phyloP scores from a whole-genome alignment of 257 asterid species.

The Avicennia marina region DNA sequence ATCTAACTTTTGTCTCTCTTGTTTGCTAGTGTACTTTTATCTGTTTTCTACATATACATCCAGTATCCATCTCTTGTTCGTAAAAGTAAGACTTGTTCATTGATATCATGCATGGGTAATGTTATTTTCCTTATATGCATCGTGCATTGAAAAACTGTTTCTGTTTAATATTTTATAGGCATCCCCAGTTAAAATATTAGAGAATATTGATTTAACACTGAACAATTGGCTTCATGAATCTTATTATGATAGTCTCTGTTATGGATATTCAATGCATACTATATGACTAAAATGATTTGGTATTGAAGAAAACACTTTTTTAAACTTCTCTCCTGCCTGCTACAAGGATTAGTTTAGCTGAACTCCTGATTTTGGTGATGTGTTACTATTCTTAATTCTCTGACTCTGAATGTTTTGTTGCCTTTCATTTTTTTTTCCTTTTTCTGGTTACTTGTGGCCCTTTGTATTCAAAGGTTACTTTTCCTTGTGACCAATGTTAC shows the following conservation, averaged over 20 bases:
- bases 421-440: no score
- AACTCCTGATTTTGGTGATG: neutral
- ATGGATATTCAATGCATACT: neutral
- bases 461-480: no score
- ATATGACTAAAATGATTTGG: neutral
- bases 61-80: no score
- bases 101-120: neutral
- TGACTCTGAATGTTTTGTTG: no score
- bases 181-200: slow-evolving; percentile 1
- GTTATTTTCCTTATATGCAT: neutral
- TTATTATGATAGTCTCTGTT: neutral
- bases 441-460: no score
- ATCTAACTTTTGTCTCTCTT: neutral
- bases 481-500: no score
- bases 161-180: neutral
- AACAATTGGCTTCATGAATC: neutral
- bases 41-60: no score
- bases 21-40: neutral
- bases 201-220: neutral
- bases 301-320: neutral
- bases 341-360: neutral
- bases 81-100: neutral
- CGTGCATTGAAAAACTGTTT: neutral
- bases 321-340: neutral
- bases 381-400: no score